Evolutionary conservation across 2,329 filamentous ascomycete genomes (phyloP).

Genomic region (Fusarium poae): DNA sequence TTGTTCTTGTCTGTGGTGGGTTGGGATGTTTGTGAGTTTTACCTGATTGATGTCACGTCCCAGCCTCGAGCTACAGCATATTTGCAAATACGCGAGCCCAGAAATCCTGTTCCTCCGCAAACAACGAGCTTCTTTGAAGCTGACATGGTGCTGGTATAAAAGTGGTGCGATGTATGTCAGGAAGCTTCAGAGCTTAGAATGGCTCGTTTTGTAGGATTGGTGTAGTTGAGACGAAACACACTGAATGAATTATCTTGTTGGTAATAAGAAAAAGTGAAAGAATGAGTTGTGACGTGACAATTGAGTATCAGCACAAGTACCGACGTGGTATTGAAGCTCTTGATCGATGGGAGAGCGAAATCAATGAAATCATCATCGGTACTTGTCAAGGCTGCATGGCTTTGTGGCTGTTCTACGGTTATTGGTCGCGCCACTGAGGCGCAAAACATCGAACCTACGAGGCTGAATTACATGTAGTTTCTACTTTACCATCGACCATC

Average conservation of each 20-base stretch:
- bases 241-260: background rate
- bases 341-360: slow-evolving; percentile 34
- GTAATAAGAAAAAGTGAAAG: background rate
- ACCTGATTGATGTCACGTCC: slow-evolving; percentile 95
- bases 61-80: slow-evolving; percentile 86
- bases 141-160: slow-evolving; percentile 59
- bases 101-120: slow-evolving; percentile 92
- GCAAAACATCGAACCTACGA: slow-evolving; percentile 7
- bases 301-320: slow-evolving; percentile 21
- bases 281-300: slow-evolving; percentile 18
- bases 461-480: slow-evolving; percentile 22
- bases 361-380: slow-evolving; percentile 49
- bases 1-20: slow-evolving; percentile 1
- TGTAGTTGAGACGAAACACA: background rate
- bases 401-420: slow-evolving; percentile 26
- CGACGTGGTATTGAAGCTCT: slow-evolving; percentile 10
- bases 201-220: slow-evolving; percentile 4
- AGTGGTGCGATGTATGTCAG: slow-evolving; percentile 44
- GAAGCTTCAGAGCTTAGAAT: slow-evolving; percentile 11
- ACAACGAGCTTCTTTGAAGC: slow-evolving; percentile 85
- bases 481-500: slow-evolving; percentile 5
- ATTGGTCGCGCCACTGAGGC: slow-evolving; percentile 37
- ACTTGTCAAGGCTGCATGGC: slow-evolving; percentile 38
- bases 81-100: slow-evolving; percentile 91
- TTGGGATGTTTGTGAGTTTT: slow-evolving; percentile 46